phyloP scores from a whole-genome alignment of 805 yeast species.

The Starmerella tilneyi region DNA sequence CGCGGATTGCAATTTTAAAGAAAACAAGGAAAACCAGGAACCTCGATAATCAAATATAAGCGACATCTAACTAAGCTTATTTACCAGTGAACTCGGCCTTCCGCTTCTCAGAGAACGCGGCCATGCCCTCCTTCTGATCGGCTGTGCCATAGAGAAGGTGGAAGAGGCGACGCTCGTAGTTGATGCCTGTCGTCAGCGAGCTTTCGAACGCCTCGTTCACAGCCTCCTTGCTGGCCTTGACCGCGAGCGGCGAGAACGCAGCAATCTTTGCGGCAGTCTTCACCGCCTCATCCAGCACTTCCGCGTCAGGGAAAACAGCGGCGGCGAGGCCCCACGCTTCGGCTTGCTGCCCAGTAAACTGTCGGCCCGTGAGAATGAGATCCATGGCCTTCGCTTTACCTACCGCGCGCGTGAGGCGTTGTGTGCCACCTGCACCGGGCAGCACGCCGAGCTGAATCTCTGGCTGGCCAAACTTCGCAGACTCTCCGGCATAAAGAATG shows the following conservation, averaged over 20 bases:
- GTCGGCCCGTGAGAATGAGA: constrained; percentile 39
- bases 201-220: constrained; percentile 36
- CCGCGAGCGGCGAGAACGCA: constrained; percentile 36
- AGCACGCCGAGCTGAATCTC: constrained; percentile 44
- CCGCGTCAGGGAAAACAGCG: constrained; percentile 33
- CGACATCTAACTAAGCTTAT: constrained; percentile 17
- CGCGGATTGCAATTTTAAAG: too few species aligned
- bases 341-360: constrained; percentile 39
- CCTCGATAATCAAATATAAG: too few species aligned
- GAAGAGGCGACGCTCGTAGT: constrained; percentile 38
- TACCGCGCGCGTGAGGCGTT: constrained; percentile 39
- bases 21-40: too few species aligned
- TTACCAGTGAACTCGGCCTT: constrained; percentile 32
- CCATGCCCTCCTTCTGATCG: constrained; percentile 44
- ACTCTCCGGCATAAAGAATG: constrained; percentile 41
- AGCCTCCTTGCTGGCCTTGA: constrained; percentile 39
- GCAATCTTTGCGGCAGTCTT: constrained; percentile 39
- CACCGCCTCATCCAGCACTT: constrained; percentile 37
- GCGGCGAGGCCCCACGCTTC: constrained; percentile 42
- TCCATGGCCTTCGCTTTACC: constrained; percentile 46
- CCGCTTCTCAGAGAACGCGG: constrained; percentile 42
- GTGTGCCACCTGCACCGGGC: constrained; percentile 48
- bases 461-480: constrained; percentile 46
- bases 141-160: constrained; percentile 38
- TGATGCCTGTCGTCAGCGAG: constrained; percentile 34